Percentiles rank a stretch among this genome's conserved stretches.
Conservation (phyloP, 352 stramenopile genomes). For the Aphanomyces invadans region DNA sequence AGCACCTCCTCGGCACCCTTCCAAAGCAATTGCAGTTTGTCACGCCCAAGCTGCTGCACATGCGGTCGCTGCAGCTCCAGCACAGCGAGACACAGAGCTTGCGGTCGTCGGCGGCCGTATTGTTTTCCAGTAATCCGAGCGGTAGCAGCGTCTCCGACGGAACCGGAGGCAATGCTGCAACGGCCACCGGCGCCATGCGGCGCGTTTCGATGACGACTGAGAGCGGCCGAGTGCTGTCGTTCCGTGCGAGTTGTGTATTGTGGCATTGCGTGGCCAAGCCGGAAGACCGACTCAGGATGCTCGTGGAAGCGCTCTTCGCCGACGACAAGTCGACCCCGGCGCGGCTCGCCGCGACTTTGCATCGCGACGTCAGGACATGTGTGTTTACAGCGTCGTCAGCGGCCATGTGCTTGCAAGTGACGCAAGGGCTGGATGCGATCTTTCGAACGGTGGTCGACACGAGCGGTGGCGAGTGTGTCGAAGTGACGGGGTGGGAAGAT, state of each 20-base stretch:
- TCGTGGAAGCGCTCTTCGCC: conserved; percentile 40
- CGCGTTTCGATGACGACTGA: conserved; percentile 24
- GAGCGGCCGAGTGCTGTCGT: conserved; percentile 32
- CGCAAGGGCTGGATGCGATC: background rate
- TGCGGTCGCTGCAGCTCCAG: conserved; percentile 51
- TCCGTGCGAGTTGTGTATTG: conserved; percentile 40
- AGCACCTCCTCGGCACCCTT: conserved; percentile 35
- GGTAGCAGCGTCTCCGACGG: no score
- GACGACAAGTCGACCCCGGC: conserved; percentile 36
- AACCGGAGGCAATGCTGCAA: no score
- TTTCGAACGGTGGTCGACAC: background rate
- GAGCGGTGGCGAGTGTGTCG: background rate
- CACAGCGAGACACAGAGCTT: conserved; percentile 25
- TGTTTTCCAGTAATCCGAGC: background rate
- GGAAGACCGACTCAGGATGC: conserved; percentile 35
- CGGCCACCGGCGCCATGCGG: conserved; percentile 24
- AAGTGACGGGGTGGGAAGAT: background rate
- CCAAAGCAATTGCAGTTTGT: conserved; percentile 36
- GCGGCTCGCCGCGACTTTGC: conserved; percentile 39
- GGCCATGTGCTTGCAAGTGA: background rate
- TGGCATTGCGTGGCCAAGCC: conserved; percentile 30
- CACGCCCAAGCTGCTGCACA: conserved; percentile 35
- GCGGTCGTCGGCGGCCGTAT: background rate
- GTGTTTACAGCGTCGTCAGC: conserved; percentile 26
- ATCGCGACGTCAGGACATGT: conserved; percentile 42